Evolutionary conservation across 129 eudicot species (phyloP).

Genomic region (Artemisia annua): DNA sequence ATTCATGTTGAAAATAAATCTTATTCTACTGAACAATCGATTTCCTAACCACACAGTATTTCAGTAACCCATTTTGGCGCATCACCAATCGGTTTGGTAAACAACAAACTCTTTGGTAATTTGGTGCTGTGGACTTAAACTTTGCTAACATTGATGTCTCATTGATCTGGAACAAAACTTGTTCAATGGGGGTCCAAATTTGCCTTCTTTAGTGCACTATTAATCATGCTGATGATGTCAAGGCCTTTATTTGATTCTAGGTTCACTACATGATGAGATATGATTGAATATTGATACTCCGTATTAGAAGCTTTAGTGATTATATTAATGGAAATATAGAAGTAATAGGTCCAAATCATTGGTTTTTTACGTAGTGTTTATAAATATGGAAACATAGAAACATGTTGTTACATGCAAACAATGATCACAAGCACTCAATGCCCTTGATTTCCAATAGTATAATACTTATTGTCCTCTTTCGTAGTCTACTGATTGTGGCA

Average conservation of each 20-base stretch:
- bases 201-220: slow-evolving; percentile 54
- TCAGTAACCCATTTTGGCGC: slow-evolving; percentile 42
- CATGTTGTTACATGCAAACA: too few relatives aligned
- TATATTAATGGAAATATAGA: too few relatives aligned
- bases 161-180: slow-evolving; percentile 66
- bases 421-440: too few relatives aligned
- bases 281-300: background rate
- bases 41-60: slow-evolving; percentile 44
- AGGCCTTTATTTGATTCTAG: slow-evolving; percentile 76
- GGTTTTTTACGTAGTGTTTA: too few relatives aligned
- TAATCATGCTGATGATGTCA: slow-evolving; percentile 47
- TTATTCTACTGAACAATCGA: slow-evolving; percentile 33
- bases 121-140: slow-evolving; percentile 46
- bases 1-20: slow-evolving; percentile 24
- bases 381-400: too few relatives aligned
- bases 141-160: slow-evolving; percentile 66
- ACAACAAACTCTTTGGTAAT: slow-evolving; percentile 53
- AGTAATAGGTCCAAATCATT: too few relatives aligned
- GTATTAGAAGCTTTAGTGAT: background rate
- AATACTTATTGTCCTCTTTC: too few relatives aligned
- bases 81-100: slow-evolving; percentile 39
- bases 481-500: slow-evolving; percentile 33
- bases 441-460: too few relatives aligned
- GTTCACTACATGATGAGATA: slow-evolving; percentile 65
- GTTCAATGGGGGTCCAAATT: slow-evolving; percentile 58